Conservation (phyloP, 129 eudicot species). For the Flaveria ramosissima region DNA sequence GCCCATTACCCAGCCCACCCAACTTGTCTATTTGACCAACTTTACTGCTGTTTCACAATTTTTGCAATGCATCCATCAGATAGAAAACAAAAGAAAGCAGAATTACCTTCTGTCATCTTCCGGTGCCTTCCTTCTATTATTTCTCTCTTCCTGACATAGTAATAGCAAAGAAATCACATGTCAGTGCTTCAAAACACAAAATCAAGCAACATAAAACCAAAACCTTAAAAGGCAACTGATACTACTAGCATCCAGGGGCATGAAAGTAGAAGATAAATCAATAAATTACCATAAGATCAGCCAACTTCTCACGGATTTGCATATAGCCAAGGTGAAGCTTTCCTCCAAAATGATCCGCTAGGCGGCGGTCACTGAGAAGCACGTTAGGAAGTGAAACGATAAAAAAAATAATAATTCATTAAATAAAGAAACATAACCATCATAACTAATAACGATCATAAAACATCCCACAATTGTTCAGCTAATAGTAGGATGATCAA, state of each 20-base stretch:
- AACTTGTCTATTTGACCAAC: neutral
- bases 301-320: slow-evolving; percentile 96
- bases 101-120: slow-evolving; percentile 86
- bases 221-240: neutral
- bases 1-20: neutral
- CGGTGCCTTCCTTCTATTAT: slow-evolving; percentile 64
- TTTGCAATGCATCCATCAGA: neutral
- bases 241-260: slow-evolving; percentile 5
- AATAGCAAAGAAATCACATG: slow-evolving; percentile 24
- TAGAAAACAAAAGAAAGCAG: neutral
- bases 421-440: slow-evolving; percentile 3
- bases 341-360: slow-evolving; percentile 99
- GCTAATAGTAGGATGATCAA: slow-evolving; percentile 65
- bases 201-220: slow-evolving; percentile 11
- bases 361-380: slow-evolving; percentile 89
- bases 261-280: neutral
- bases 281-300: slow-evolving; percentile 79
- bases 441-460: slow-evolving; percentile 10
- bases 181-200: neutral
- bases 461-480: slow-evolving; percentile 37
- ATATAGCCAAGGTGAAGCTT: slow-evolving; percentile 96
- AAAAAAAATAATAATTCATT: slow-evolving; percentile 3
- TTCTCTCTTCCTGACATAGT: slow-evolving; percentile 82
- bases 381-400: slow-evolving; percentile 16
- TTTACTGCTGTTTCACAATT: neutral